Evolutionary conservation across 1,284 basidiomycete genomes (phyloP).

Genomic region (Volvariella surrecta): DNA sequence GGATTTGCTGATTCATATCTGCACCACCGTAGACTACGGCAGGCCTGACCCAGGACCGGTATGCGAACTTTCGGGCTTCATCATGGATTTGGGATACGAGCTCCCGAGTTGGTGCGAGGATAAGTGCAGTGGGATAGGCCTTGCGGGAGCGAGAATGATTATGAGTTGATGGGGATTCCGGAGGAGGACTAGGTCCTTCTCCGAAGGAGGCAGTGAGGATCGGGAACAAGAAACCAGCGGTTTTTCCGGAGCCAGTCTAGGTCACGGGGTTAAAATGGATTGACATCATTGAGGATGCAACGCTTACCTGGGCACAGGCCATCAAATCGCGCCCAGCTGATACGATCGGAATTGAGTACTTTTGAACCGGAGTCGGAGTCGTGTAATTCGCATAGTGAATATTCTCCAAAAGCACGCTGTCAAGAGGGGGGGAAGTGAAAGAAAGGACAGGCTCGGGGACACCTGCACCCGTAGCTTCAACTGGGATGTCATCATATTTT

Average conservation of each 20-base stretch:
- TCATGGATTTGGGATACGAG: slow-evolving; percentile 99
- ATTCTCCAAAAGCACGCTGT: slow-evolving; percentile 92
- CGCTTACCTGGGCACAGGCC: slow-evolving; percentile 90
- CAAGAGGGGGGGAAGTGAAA: slow-evolving; percentile 88
- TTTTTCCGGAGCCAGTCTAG: slow-evolving; percentile 98
- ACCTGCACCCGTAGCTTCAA: slow-evolving; percentile 93
- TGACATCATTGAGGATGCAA: slow-evolving; percentile 10
- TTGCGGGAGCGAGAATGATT: slow-evolving; percentile 69
- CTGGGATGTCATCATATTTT: slow-evolving; percentile 99
- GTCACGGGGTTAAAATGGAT: slow-evolving; percentile 10
- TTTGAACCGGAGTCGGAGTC: slow-evolving; percentile 97
- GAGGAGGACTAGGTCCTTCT: slow-evolving; percentile 70
- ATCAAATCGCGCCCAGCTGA: slow-evolving; percentile 89
- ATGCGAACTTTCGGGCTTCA: slow-evolving; percentile 98
- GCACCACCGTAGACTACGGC: slow-evolving; percentile 99
- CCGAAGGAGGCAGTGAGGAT: slow-evolving; percentile 94
- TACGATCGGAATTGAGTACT: slow-evolving; percentile 99
- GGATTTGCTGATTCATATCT: slow-evolving; percentile 93
- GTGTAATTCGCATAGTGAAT: slow-evolving; percentile 90
- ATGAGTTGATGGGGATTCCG: slow-evolving; percentile 38
- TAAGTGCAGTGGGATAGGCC: slow-evolving; percentile 92
- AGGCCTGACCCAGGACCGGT: slow-evolving; percentile 98
- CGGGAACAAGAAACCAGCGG: slow-evolving; percentile 98
- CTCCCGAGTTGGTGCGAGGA: slow-evolving; percentile 97
- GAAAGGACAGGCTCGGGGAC: slow-evolving; percentile 89